Base-by-base conservation (phyloP, 164 flowering plant genomes). In the Piper longum region DNA sequence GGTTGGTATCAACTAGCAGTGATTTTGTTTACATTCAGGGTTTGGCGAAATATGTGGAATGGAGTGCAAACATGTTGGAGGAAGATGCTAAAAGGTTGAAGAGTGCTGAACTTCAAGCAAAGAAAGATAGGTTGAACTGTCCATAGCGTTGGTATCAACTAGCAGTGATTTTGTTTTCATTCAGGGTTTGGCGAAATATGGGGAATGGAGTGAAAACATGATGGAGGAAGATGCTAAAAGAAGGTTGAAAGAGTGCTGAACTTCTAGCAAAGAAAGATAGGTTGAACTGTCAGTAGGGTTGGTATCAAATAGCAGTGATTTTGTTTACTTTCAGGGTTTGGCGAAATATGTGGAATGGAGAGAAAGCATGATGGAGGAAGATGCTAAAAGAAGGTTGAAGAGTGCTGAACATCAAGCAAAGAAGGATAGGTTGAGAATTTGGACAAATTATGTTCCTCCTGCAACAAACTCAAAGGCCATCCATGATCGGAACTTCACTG, bases 261-360 rank as follows among this genome's bases (percentile, higher is more conserved):
- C 97, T 95, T 67, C 80, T 83, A 67, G 87, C 93, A 26, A 95
- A 95, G 82, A 95, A 87, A 73, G 74, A 60, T 42, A 73, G 91
- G 39, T 66, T 87, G 69, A 88, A n/a, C n/a, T n/a, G n/a, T n/a
- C n/a, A n/a, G n/a, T n/a, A n/a, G n/a, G n/a, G n/a, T n/a, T n/a
- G n/a, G n/a, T n/a, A n/a, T n/a, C n/a, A n/a, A n/a, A n/a, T n/a
- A 45, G 12, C 12, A 45, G 59, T 59, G 26, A 5, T 11, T 54
- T 41, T 56, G 17, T n/a, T 5, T n/a, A n/a, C n/a, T 40, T 66
- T 4, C 41, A 95, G 99, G 97, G 99, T 62, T 73, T 85, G 45
- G 99, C 99, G 54, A 91, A 91, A 73, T 91, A 72, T 79, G 87
- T 95, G 59, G 97, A 95, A 51, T 95, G 99, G 99, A 95, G 99